Base-by-base conservation (phyloP, 768 basidiomycete species). In the Tulasnella sp. region DNA sequence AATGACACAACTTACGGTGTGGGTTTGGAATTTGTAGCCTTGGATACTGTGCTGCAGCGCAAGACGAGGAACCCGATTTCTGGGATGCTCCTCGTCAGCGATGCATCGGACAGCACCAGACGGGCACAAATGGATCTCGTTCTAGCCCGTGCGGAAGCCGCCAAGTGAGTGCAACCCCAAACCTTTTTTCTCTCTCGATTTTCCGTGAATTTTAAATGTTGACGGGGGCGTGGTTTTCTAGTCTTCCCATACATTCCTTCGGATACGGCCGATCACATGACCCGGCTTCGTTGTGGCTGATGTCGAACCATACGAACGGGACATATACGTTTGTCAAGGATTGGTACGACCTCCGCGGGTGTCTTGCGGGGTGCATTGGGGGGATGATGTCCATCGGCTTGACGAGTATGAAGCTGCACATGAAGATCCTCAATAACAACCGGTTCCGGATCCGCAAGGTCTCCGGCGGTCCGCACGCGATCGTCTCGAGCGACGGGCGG, bases 271-370 rank as follows among this genome's bases (percentile, higher is more conserved):
- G 89, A 59, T 87, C 90, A 14, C 96, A 98, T 67, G 96, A 98
- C 68, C 96, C 96, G 15, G 90, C 90, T 12, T 94, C 92, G 6
- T 78, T 99, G 32, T 98, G 96, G 96, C 81, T 98, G 43, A 93
- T 99, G 78, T 97, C 93, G 8, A 98, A 97, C 69, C 92, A 98
- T 68, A 97, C 96, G 2, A 81, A 81, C 62, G 96, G 96, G 23
- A 96, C 92, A 29, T 98, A 98, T 71, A 97, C 93, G 3, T 99
- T 96, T 64, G 91, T 97, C 60, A 88, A 87, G 70, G 94, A 96
- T 66, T 97, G 93, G 65, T 93, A 97, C 67, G 89, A 97, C 68
- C 81, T 98, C 29, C 82, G 88, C 23, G 83, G 86, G 64, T 86
- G 91, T 61, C 77, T 99, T 31, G 90, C 93, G 4, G 96, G 96